A percentile compares a stretch with the other conserved stretches of the same genome.
These are phyloP conservation scores for Saccharomycopsis hybrid DNA, from an alignment of 1,139 yeast genomes.

Conservation along the genomic window DNA sequence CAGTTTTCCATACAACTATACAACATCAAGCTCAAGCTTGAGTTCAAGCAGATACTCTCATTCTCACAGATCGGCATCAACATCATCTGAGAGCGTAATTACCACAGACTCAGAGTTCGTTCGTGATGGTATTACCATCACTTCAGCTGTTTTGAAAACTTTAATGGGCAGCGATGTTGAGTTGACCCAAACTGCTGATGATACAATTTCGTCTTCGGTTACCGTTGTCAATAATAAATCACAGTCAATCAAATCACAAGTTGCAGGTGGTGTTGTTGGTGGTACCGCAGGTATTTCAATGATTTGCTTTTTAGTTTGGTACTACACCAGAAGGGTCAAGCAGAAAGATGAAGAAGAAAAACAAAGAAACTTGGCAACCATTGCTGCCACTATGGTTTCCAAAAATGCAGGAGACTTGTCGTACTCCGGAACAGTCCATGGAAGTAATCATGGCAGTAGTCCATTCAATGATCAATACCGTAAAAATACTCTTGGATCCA, in stretches of 20 bases:
- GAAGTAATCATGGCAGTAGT: constrained; percentile 6
- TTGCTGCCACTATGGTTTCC: constrained; percentile 21
- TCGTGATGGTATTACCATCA: constrained; percentile 18
- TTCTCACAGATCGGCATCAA: constrained; percentile 11
- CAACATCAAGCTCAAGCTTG: not conserved
- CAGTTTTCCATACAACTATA: not conserved
- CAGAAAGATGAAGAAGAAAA: constrained; percentile 21
- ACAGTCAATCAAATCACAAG: constrained; percentile 11
- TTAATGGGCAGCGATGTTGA: constrained; percentile 17
- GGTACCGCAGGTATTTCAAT: constrained; percentile 20
- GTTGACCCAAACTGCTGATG: constrained; percentile 15
- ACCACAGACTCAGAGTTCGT: constrained; percentile 19
- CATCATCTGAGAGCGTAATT: constrained; percentile 15
- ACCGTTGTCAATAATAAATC: constrained; percentile 14
- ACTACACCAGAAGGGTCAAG: constrained; percentile 20
- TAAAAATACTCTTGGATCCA: constrained; percentile 10
- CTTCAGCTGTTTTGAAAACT: constrained; percentile 18
- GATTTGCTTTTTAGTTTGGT: constrained; percentile 20
- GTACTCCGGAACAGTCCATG: constrained; percentile 16
- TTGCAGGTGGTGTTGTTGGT: constrained; percentile 22
- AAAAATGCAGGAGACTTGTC: constrained; percentile 11
- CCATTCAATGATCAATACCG: constrained; percentile 9
- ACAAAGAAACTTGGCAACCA: constrained; percentile 21
- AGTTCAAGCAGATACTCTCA: constrained; percentile 1
- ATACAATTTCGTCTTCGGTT: constrained; percentile 20